Conservation (phyloP, 2,329 filamentous ascomycete species). For the Colletotrichum zoysiae region DNA sequence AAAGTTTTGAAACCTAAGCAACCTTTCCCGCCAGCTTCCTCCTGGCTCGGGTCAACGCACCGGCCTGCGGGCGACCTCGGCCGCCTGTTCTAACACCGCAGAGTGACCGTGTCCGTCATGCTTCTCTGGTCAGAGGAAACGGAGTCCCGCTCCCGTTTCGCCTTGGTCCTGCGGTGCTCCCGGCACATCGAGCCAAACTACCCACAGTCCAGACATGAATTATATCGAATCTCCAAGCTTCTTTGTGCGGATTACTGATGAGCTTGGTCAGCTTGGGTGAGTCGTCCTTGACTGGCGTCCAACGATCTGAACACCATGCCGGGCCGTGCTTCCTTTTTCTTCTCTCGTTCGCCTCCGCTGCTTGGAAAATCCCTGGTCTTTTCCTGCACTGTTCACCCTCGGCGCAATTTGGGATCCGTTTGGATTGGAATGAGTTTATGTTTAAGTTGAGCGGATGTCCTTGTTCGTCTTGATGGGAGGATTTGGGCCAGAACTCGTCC, state of each 20-base stretch:
- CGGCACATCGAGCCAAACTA: slow-evolving; percentile 6
- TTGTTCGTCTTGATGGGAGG: background rate
- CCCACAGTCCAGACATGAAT: slow-evolving; percentile 4
- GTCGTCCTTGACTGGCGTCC: background rate
- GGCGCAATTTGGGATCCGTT: slow-evolving; percentile 25
- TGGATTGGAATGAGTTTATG: slow-evolving; percentile 12
- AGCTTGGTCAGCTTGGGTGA: background rate
- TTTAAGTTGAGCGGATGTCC: slow-evolving; percentile 25
- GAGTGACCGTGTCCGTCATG: slow-evolving; percentile 17
- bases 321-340: slow-evolving; percentile 35
- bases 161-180: slow-evolving; percentile 18
- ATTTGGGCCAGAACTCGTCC: slow-evolving; percentile 8
- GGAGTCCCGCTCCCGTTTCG: background rate
- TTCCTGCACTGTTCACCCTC: slow-evolving; percentile 18
- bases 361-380: slow-evolving; percentile 20
- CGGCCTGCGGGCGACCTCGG: slow-evolving; percentile 24
- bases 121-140: slow-evolving; percentile 9
- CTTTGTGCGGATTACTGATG: background rate
- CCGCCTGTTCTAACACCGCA: slow-evolving; percentile 22
- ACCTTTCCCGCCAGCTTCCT: slow-evolving; percentile 11
- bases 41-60: slow-evolving; percentile 30
- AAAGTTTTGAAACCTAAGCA: slow-evolving; percentile 31
- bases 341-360: slow-evolving; percentile 1
- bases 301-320: slow-evolving; percentile 11
- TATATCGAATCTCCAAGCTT: slow-evolving; percentile 1